phyloP scores from a whole-genome alignment of 129 eudicot species.

The Flaveria linearis region DNA sequence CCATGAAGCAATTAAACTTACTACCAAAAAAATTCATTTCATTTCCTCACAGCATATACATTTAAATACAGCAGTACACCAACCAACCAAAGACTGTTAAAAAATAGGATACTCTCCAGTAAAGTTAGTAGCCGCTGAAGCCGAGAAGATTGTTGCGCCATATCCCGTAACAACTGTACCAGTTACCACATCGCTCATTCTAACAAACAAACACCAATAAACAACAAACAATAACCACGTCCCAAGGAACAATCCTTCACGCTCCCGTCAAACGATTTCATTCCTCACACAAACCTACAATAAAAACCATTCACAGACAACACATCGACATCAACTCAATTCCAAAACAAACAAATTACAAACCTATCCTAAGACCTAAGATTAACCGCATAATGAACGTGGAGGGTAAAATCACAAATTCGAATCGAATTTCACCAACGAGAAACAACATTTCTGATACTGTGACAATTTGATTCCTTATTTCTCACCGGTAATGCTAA shows the following conservation, averaged over 20 bases:
- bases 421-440: slow-evolving; percentile 15
- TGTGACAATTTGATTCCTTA: slow-evolving; percentile 10
- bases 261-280: slow-evolving; percentile 20
- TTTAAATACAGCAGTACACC: background rate
- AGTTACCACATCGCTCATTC: slow-evolving; percentile 38
- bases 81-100: background rate
- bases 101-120: slow-evolving; percentile 73
- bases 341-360: background rate
- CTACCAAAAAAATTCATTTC: too few species aligned
- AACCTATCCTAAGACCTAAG: slow-evolving; percentile 1
- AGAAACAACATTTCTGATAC: slow-evolving; percentile 15
- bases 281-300: slow-evolving; percentile 26
- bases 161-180: slow-evolving; percentile 36
- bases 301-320: background rate
- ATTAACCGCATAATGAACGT: background rate
- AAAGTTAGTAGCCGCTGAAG: slow-evolving; percentile 75
- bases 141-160: slow-evolving; percentile 88
- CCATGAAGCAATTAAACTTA: background rate
- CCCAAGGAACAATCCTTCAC: slow-evolving; percentile 11
- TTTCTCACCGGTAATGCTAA: background rate
- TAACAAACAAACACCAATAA: slow-evolving; percentile 28
- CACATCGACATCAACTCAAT: slow-evolving; percentile 6
- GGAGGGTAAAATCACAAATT: slow-evolving; percentile 3
- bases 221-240: slow-evolving; percentile 28
- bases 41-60: too few species aligned